phyloP scores from a whole-genome alignment of 129 eudicot species.

The Solidago caesia region DNA sequence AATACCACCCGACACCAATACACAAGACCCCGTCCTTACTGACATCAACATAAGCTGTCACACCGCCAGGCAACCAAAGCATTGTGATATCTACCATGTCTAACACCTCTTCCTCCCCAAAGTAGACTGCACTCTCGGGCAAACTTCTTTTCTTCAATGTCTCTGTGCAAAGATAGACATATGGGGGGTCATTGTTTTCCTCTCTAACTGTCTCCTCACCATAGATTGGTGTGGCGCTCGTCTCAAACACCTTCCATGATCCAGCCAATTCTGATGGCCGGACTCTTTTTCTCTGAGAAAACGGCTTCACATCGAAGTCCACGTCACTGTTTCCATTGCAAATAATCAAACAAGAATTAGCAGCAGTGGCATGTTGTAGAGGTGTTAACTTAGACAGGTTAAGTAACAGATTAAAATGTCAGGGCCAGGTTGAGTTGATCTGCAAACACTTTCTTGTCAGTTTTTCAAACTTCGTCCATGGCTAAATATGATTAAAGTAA shows the following conservation, averaged over 20 bases:
- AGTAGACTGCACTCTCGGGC: constrained; percentile 67
- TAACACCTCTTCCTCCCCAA: constrained; percentile 85
- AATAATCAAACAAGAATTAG: not conserved
- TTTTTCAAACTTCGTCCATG: too few species aligned
- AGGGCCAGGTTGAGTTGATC: too few species aligned
- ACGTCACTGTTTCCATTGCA: constrained; percentile 49
- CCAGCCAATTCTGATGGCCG: constrained; percentile 78
- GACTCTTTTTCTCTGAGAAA: constrained; percentile 77
- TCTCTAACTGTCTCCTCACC: constrained; percentile 46
- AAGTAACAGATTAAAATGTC: too few species aligned
- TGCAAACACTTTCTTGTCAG: too few species aligned
- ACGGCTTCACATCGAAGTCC: constrained; percentile 75
- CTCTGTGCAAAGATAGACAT: constrained; percentile 87
- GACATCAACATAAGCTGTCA: constrained; percentile 82
- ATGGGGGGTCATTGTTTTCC: constrained; percentile 53
- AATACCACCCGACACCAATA: constrained; percentile 97
- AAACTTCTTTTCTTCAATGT: constrained; percentile 74
- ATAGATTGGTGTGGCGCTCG: constrained; percentile 85
- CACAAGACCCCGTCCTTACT: constrained; percentile 81
- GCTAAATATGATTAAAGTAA: too few species aligned
- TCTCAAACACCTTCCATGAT: constrained; percentile 92
- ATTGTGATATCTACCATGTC: constrained; percentile 82
- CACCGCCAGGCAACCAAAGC: constrained; percentile 97
- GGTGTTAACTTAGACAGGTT: not conserved
- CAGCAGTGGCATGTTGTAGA: not conserved